A percentile compares a stretch with the other conserved stretches of the same genome.
Evolutionary conservation across 2,329 filamentous ascomycete species (phyloP).

Genomic region (Microsporum ferrugineum): DNA sequence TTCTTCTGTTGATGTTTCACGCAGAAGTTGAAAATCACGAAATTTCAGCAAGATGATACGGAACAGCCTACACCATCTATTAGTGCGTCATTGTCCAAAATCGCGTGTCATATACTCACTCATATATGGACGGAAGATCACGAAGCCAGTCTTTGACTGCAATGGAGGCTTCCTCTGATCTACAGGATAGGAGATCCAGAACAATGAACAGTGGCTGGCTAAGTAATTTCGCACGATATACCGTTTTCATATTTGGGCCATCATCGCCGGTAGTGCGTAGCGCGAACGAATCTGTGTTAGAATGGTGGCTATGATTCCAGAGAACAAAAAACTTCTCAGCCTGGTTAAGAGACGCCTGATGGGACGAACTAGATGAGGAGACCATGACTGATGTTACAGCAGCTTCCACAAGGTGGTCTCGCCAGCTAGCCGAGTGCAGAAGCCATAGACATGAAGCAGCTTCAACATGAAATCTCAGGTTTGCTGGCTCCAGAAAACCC

Average conservation of each 20-base stretch:
- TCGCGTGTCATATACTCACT: conserved; percentile 29
- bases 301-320: conserved; percentile 35
- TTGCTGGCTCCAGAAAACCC: conserved; percentile 66
- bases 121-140: conserved; percentile 41
- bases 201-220: conserved; percentile 70
- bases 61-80: conserved; percentile 24
- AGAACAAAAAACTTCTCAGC: conserved; percentile 32
- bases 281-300: conserved; percentile 25
- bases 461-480: conserved; percentile 90
- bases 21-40: conserved; percentile 17
- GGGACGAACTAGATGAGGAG: conserved; percentile 28
- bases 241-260: conserved; percentile 20
- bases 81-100: neutral
- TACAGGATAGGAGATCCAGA: conserved; percentile 64
- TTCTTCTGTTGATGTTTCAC: conserved; percentile 11
- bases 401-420: conserved; percentile 67
- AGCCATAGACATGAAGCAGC: conserved; percentile 78
- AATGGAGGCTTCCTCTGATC: conserved; percentile 61
- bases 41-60: conserved; percentile 27
- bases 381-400: conserved; percentile 61
- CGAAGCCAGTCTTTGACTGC: conserved; percentile 73
- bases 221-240: conserved; percentile 50
- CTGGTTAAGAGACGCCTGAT: conserved; percentile 25
- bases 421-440: conserved; percentile 59
- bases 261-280: conserved; percentile 10